phyloP scores from a whole-genome alignment of 108 stramenopile genomes.

The Epipyxis sp. region DNA sequence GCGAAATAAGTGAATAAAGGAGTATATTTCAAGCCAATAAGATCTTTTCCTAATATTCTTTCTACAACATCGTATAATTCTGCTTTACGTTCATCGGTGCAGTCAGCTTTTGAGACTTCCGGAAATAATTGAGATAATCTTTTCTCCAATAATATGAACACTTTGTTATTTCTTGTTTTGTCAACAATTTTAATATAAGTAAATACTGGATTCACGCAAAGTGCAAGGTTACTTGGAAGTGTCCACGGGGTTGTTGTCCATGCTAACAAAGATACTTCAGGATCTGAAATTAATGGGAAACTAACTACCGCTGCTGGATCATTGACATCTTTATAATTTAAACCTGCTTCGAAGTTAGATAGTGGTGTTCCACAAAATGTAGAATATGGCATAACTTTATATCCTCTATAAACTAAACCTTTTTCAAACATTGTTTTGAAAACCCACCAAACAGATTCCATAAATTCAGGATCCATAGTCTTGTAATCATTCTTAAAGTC shows the following conservation, averaged over 20 bases:
- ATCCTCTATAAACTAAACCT: conserved; percentile 93
- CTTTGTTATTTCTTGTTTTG: conserved; percentile 64
- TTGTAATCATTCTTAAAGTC: conserved; percentile 99
- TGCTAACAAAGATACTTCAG: conserved; percentile 54
- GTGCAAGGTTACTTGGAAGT: conserved; percentile 69
- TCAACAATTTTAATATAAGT: conserved; percentile 89
- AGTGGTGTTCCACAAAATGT: conserved; percentile 93
- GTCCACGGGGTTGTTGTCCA: conserved; percentile 66
- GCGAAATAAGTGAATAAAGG: conserved; percentile 90
- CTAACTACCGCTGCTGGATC: conserved; percentile 97
- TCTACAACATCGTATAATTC: conserved; percentile 63
- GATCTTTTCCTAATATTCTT: conserved; percentile 69
- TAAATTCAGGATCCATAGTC: conserved; percentile 95
- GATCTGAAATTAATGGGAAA: conserved; percentile 78
- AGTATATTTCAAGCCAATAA: conserved; percentile 82
- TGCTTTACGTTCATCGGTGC: conserved; percentile 43
- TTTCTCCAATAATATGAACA: conserved; percentile 77
- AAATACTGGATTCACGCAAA: conserved; percentile 89
- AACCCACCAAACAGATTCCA: conserved; percentile 99
- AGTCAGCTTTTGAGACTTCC: conserved; percentile 76
- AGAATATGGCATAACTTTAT: conserved; percentile 99
- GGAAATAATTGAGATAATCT: conserved; percentile 87
- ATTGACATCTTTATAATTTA: conserved; percentile 91
- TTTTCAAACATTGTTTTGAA: conserved; percentile 84
- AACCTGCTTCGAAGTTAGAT: conserved; percentile 96